Percentiles rank a stretch among this genome's conserved stretches.
phyloP scores from a whole-genome alignment of 768 basidiomycete genomes.

The Imleria badia region DNA sequence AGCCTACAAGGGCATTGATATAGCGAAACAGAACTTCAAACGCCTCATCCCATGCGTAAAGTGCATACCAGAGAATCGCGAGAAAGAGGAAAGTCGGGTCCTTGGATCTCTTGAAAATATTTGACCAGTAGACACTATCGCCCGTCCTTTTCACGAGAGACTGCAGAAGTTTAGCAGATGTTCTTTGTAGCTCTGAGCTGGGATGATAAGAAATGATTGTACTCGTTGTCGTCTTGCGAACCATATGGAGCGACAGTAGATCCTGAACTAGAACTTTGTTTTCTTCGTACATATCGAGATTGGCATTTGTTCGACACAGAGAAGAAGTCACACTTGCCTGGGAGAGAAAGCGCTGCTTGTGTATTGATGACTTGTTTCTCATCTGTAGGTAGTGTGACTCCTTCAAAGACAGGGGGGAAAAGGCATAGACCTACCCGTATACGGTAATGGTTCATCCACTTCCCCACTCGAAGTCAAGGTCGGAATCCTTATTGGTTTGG shows the following conservation, averaged over 20 bases:
- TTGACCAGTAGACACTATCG: slow-evolving; percentile 37
- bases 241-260: slow-evolving; percentile 38
- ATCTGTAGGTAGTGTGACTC: slow-evolving; percentile 5
- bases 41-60: slow-evolving; percentile 63
- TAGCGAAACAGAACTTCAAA: slow-evolving; percentile 51
- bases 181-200: slow-evolving; percentile 10
- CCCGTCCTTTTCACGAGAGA: slow-evolving; percentile 26
- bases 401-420: not conserved
- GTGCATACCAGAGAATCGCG: slow-evolving; percentile 54
- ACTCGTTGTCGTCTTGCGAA: slow-evolving; percentile 32
- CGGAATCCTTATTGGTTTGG: slow-evolving; percentile 14
- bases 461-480: slow-evolving; percentile 5
- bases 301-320: not conserved
- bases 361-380: slow-evolving; percentile 28
- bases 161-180: slow-evolving; percentile 28
- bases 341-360: slow-evolving; percentile 30
- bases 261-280: slow-evolving; percentile 30
- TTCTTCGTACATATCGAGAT: slow-evolving; percentile 3
- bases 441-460: slow-evolving; percentile 3
- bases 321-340: slow-evolving; percentile 3
- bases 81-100: slow-evolving; percentile 36
- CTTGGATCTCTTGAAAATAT: slow-evolving; percentile 26
- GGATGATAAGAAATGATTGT: slow-evolving; percentile 38
- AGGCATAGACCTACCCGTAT: slow-evolving; percentile 6
- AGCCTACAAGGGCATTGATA: slow-evolving; percentile 46